phyloP scores from a whole-genome alignment of 352 stramenopile species.

The Pilasporangium apinafurcum region DNA sequence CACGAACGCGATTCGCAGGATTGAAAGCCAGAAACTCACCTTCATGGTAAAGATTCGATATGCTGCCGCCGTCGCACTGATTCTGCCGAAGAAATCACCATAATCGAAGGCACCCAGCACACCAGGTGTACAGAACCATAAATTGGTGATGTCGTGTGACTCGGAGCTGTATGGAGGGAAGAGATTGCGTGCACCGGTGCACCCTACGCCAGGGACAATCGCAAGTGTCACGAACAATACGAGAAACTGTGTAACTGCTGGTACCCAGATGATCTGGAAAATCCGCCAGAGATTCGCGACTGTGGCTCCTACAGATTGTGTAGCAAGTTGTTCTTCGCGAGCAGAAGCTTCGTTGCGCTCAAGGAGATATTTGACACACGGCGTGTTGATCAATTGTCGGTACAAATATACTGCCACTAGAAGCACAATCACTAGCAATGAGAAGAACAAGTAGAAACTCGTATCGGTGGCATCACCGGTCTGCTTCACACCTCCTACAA shows the following conservation, averaged over 20 bases:
- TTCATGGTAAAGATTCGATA: conserved; percentile 56
- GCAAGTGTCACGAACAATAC: conserved; percentile 55
- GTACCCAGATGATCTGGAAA: conserved; percentile 42
- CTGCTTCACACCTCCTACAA: conserved; percentile 33
- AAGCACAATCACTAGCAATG: conserved; percentile 39
- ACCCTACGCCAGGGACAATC: conserved; percentile 48
- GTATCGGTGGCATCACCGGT: conserved; percentile 23
- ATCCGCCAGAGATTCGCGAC: conserved; percentile 39
- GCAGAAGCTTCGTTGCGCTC: conserved; percentile 32
- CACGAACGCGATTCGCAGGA: conserved; percentile 44
- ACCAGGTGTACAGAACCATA: conserved; percentile 47
- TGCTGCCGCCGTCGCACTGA: conserved; percentile 32
- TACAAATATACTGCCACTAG: conserved; percentile 41
- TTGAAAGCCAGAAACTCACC: conserved; percentile 24
- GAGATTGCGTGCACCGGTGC: conserved; percentile 26
- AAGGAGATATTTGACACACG: conserved; percentile 43
- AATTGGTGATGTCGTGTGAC: conserved; percentile 5
- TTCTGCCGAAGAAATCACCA: conserved; percentile 49
- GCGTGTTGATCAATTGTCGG: conserved; percentile 17
- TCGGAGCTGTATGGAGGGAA: conserved; percentile 12
- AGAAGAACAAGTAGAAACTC: conserved; percentile 64
- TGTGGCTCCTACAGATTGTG: conserved; percentile 18
- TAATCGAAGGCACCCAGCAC: conserved; percentile 59
- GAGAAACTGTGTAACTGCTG: conserved; percentile 38
- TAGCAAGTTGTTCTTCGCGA: conserved; percentile 19